phyloP scores from a whole-genome alignment of 116 monocot species.

The Zostera marina region DNA sequence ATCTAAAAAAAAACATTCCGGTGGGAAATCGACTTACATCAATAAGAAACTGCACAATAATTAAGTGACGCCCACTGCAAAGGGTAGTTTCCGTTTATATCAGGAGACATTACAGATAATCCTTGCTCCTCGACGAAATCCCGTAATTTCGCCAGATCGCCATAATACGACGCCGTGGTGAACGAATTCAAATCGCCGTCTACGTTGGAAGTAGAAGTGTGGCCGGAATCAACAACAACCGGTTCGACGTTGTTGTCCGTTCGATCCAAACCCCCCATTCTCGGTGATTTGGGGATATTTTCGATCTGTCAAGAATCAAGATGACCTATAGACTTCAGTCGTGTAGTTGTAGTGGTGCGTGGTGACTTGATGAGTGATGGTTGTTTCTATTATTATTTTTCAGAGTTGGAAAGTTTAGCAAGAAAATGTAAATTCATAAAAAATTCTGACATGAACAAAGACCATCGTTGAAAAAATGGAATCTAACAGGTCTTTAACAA shows the following conservation, averaged over 20 bases:
- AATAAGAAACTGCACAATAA: conserved; percentile 43
- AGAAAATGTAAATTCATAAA: no score
- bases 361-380: no score
- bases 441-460: conserved; percentile 4
- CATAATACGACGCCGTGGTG: conserved; percentile 58
- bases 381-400: no score
- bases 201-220: no score
- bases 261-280: no score
- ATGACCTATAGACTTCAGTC: no score
- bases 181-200: not conserved
- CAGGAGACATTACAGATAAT: conserved; percentile 32
- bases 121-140: conserved; percentile 58
- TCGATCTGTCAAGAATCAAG: no score
- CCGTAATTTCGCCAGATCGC: conserved; percentile 57
- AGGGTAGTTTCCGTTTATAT: conserved; percentile 65
- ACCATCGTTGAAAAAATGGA: conserved; percentile 8
- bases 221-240: no score
- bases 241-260: no score
- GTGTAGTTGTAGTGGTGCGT: no score
- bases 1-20: not conserved
- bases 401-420: no score
- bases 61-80: conserved; percentile 89
- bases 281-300: no score
- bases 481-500: conserved; percentile 11
- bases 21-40: conserved; percentile 25